Evolutionary conservation across 2,329 filamentous ascomycete genomes (phyloP).

Genomic region (Fusarium camptoceras): DNA sequence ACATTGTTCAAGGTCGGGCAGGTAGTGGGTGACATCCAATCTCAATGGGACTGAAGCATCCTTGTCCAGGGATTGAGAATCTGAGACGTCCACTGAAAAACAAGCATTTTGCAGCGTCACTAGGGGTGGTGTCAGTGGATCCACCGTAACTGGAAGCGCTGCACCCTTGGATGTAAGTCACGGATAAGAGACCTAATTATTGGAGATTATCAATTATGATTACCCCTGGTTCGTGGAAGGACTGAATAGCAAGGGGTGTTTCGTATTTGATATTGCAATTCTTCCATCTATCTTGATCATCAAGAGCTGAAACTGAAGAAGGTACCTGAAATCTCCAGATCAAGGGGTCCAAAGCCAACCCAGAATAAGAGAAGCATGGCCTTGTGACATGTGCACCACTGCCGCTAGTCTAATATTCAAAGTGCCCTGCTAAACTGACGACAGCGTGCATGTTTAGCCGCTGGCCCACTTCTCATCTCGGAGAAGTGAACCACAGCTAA

Average conservation of each 20-base stretch:
- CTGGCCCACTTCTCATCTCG: conserved; percentile 26
- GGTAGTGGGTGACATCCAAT: conserved; percentile 34
- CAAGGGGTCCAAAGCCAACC: conserved; percentile 9
- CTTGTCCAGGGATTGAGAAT: conserved; percentile 26
- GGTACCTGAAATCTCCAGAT: conserved; percentile 4
- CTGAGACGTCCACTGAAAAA: conserved; percentile 38
- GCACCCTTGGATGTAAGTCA: neutral
- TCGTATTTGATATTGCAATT: neutral
- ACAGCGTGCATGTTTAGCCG: conserved; percentile 33
- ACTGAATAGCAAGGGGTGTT: neutral
- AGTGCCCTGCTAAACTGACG: conserved; percentile 24
- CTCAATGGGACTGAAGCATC: conserved; percentile 35
- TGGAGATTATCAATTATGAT: neutral
- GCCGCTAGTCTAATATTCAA: conserved; percentile 31
- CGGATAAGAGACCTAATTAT: neutral
- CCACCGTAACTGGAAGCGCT: conserved; percentile 6
- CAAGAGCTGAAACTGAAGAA: conserved; percentile 11
- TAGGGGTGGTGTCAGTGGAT: conserved; percentile 27
- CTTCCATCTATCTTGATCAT: neutral
- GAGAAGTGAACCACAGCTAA: conserved; percentile 17
- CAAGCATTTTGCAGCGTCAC: conserved; percentile 26
- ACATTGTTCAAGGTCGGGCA: neutral
- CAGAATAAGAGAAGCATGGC: neutral
- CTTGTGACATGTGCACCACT: conserved; percentile 29
- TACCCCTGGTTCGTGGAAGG: neutral